phyloP scores from a whole-genome alignment of 352 stramenopile species.

The Globisporangium emineosum region DNA sequence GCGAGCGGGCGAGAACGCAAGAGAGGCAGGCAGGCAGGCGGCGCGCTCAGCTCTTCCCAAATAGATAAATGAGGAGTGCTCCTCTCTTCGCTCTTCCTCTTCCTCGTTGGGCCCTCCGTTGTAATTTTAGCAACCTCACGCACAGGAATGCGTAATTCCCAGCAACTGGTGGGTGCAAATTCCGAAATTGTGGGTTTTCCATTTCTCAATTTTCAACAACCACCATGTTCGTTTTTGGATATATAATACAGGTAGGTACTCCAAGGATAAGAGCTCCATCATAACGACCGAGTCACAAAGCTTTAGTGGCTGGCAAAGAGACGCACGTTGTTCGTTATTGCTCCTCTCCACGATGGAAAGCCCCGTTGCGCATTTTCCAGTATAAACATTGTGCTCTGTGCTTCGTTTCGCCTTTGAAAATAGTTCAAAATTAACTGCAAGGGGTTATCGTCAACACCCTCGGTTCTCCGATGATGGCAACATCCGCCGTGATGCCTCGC shows the following conservation, averaged over 20 bases:
- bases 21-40: not conserved
- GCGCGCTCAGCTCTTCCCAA: slow-evolving; percentile 5
- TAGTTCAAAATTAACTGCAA: not conserved
- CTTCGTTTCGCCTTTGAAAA: not conserved
- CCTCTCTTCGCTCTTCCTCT: not conserved
- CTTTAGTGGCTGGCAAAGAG: too few species aligned
- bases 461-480: too few species aligned
- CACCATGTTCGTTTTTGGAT: not conserved
- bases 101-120: not conserved
- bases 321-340: too few species aligned
- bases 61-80: slow-evolving; percentile 8
- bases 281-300: too few species aligned
- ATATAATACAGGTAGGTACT: too few species aligned
- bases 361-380: not conserved
- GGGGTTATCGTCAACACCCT: too few species aligned
- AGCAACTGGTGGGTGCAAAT: not conserved
- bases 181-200: not conserved
- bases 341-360: not conserved
- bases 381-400: not conserved
- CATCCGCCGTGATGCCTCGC: not conserved
- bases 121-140: not conserved
- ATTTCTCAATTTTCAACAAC: not conserved
- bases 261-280: too few species aligned
- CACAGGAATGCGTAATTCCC: not conserved
- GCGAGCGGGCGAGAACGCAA: not conserved